Percentiles rank a stretch among this genome's conserved stretches.
Conservation (phyloP, 2,329 filamentous ascomycete genomes). For the Diaporthe sp. region DNA sequence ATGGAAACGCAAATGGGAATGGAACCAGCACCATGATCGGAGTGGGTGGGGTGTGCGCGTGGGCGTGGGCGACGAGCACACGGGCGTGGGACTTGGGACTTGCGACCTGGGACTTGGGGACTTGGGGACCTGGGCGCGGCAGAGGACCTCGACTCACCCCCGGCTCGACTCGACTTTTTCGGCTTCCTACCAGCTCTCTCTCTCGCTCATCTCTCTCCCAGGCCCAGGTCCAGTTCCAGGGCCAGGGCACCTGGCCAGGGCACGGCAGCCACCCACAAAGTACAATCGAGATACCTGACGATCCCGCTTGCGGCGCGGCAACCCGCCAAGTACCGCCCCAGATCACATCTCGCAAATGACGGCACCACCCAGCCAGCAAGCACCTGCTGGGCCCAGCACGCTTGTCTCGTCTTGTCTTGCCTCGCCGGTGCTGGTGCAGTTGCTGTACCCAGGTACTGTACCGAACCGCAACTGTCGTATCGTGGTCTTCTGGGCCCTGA, state of each 20-base stretch:
- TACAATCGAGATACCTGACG: constrained; percentile 33
- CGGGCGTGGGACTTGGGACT: constrained; percentile 10
- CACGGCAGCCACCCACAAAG: neutral
- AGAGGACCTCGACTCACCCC: constrained; percentile 26
- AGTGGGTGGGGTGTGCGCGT: constrained; percentile 20
- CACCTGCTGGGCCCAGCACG: neutral
- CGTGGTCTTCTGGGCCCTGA: constrained; percentile 22
- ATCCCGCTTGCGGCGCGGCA: constrained; percentile 11
- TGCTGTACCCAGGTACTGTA: neutral
- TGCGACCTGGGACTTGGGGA: neutral
- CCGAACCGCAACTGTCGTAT: neutral
- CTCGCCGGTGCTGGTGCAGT: neutral
- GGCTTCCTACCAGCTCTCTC: constrained; percentile 2
- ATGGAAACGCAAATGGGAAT: constrained; percentile 31
- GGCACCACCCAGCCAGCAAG: constrained; percentile 16
- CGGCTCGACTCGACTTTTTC: constrained; percentile 25
- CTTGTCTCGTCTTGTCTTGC: constrained; percentile 18
- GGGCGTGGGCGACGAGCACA: neutral
- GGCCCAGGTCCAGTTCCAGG: constrained; percentile 20
- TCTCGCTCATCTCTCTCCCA: neutral
- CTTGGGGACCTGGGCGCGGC: neutral
- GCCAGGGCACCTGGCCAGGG: constrained; percentile 18
- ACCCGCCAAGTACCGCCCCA: constrained; percentile 32
- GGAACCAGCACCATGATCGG: constrained; percentile 31
- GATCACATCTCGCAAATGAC: constrained; percentile 37